Evolutionary conservation across 805 yeast species (phyloP).

Genomic region (Myxozyma kluyveri): DNA sequence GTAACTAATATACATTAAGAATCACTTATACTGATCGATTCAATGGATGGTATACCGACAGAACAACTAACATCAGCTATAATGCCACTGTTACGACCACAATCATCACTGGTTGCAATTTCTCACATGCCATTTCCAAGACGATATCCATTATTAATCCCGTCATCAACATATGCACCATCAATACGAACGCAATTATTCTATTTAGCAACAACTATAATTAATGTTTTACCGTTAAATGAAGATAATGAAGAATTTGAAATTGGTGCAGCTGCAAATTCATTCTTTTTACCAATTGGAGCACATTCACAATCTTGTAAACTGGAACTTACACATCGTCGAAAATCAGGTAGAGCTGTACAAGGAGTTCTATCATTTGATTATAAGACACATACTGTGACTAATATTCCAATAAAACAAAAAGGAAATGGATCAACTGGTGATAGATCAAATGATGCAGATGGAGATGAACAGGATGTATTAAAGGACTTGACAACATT

Average conservation of each 20-base stretch:
- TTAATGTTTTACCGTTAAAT: constrained; percentile 55
- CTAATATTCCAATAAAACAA: constrained; percentile 35
- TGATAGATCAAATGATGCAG: constrained; percentile 36
- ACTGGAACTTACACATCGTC: constrained; percentile 58
- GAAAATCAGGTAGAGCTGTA: constrained; percentile 82
- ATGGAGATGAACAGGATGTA: constrained; percentile 50
- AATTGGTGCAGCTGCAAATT: constrained; percentile 40
- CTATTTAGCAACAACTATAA: constrained; percentile 72
- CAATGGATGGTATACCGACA: constrained; percentile 57
- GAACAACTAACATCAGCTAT: constrained; percentile 51
- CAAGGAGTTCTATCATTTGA: constrained; percentile 56
- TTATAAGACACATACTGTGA: constrained; percentile 46
- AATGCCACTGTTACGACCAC: constrained; percentile 49
- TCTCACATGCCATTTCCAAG: constrained; percentile 3
- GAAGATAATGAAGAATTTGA: constrained; percentile 53
- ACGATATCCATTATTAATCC: not conserved
- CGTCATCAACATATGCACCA: constrained; percentile 13
- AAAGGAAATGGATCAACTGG: constrained; percentile 34
- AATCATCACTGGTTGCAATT: constrained; percentile 45
- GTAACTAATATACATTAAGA: constrained; percentile 1
- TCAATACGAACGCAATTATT: constrained; percentile 14
- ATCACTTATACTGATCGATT: constrained; percentile 58
- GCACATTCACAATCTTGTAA: constrained; percentile 50
- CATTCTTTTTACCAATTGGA: constrained; percentile 51
- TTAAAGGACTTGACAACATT: constrained; percentile 81